Evolutionary conservation across 306 rosid genomes (phyloP).

Genomic region (Adenanthera pavonina): DNA sequence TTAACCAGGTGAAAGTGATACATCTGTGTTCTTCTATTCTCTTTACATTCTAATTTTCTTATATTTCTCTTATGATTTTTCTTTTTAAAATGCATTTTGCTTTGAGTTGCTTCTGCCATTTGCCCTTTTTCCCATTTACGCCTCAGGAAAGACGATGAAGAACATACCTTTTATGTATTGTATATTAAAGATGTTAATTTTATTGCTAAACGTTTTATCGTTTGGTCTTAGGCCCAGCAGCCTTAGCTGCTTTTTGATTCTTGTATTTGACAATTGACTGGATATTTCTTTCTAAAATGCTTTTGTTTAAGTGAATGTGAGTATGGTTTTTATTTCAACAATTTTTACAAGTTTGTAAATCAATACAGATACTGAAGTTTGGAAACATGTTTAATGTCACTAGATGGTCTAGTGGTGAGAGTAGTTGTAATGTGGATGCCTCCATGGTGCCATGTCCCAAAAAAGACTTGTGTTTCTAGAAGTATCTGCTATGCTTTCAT

Average conservation of each 20-base stretch:
- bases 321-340: background rate
- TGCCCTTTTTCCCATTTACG: background rate
- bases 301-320: background rate
- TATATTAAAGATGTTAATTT: background rate
- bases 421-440: background rate
- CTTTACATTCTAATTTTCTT: background rate
- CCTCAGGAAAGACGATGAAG: background rate
- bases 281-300: background rate
- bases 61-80: background rate
- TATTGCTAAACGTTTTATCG: conserved; percentile 6
- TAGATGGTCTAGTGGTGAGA: background rate
- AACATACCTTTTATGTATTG: background rate
- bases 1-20: background rate
- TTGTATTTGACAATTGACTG: conserved; percentile 12
- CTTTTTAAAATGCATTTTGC: background rate
- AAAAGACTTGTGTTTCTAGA: background rate
- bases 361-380: conserved; percentile 10
- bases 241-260: conserved; percentile 19
- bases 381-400: background rate
- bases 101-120: background rate
- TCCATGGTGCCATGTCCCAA: background rate
- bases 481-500: conserved; percentile 25
- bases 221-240: background rate
- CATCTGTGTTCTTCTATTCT: background rate
- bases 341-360: background rate